phyloP scores from a whole-genome alignment of 2,329 filamentous ascomycete genomes.

The Cercospora sp. region DNA sequence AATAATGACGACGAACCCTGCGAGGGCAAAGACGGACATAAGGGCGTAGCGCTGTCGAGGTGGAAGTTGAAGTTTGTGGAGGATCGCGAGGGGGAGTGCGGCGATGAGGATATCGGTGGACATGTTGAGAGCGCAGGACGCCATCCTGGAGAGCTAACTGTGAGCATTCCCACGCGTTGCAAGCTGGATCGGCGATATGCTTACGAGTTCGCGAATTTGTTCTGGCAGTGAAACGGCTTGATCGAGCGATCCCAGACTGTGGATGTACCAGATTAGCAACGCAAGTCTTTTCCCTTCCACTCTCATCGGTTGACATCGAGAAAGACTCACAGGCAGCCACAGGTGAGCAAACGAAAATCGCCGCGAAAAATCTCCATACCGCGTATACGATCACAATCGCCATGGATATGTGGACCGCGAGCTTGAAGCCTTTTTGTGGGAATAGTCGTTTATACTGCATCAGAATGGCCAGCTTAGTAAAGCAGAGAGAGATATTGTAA shows the following conservation, averaged over 20 bases:
- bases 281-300: constrained; percentile 35
- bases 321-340: constrained; percentile 37
- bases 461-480: constrained; percentile 49
- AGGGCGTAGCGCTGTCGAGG: constrained; percentile 37
- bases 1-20: constrained; percentile 37
- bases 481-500: constrained; percentile 42
- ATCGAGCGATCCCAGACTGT: constrained; percentile 25
- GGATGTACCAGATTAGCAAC: constrained; percentile 5
- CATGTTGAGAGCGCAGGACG: constrained; percentile 41
- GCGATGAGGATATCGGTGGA: constrained; percentile 41
- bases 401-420: constrained; percentile 35
- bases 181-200: not conserved
- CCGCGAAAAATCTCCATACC: constrained; percentile 39
- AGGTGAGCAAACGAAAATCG: constrained; percentile 46
- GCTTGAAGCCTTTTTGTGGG: constrained; percentile 41
- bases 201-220: constrained; percentile 24
- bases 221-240: constrained; percentile 9
- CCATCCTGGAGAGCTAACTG: constrained; percentile 28
- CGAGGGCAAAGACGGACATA: constrained; percentile 40
- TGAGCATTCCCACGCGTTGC: too few species aligned
- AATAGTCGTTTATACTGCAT: constrained; percentile 53
- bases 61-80: constrained; percentile 38
- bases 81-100: constrained; percentile 38
- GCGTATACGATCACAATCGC: constrained; percentile 37
- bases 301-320: not conserved